Conservation (phyloP, 768 basidiomycete genomes). For the Candolleomyces efflorescens region DNA sequence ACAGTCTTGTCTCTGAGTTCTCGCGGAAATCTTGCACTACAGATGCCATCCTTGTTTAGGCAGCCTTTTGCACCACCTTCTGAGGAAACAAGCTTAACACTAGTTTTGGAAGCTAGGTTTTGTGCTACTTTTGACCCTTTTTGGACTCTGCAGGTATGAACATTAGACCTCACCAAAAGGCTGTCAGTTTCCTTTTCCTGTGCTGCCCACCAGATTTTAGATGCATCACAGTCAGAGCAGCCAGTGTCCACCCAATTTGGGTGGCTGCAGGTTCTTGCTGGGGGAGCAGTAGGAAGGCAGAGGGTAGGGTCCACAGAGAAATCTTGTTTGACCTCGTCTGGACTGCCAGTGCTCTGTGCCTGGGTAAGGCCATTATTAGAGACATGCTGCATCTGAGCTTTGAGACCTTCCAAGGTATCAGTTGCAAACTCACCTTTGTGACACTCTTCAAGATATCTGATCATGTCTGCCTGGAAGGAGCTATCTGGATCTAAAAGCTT, state of each 20-base stretch:
- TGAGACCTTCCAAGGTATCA: conserved; percentile 16
- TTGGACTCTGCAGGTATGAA: conserved; percentile 21
- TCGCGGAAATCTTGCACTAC: conserved; percentile 32
- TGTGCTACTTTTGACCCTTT: neutral
- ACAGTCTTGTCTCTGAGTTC: conserved; percentile 13
- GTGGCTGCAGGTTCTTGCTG: neutral
- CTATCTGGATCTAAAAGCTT: conserved; percentile 17
- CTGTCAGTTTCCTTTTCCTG: conserved; percentile 22
- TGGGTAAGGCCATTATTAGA: no score
- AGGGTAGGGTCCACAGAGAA: conserved; percentile 19
- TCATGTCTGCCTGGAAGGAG: conserved; percentile 21
- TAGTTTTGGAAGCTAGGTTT: neutral
- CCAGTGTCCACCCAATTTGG: neutral
- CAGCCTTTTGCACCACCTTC: conserved; percentile 16
- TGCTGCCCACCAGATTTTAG: conserved; percentile 12
- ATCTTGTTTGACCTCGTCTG: neutral
- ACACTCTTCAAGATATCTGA: conserved; percentile 26
- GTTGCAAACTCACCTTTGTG: conserved; percentile 28
- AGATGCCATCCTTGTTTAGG: conserved; percentile 24
- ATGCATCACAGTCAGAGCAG: conserved; percentile 13
- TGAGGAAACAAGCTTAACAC: neutral
- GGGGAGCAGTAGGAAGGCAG: conserved; percentile 20
- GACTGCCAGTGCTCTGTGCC: no score
- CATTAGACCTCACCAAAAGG: conserved; percentile 22
- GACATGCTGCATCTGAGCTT: neutral